Base-by-base conservation (phyloP, 176 grass and related monocot genomes). In the Avena atlantica region DNA sequence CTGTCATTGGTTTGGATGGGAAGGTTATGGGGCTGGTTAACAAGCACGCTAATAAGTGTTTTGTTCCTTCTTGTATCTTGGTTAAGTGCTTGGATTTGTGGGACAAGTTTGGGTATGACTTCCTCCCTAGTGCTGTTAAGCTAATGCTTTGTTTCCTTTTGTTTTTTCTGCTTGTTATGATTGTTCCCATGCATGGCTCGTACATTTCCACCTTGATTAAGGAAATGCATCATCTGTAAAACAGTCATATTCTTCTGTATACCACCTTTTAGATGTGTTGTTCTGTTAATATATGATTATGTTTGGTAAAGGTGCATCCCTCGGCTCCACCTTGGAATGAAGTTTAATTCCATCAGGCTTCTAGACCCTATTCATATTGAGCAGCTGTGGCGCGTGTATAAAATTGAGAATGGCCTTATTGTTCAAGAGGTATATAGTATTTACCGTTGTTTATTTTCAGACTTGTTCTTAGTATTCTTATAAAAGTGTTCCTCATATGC, bases 311-410 rank as follows among this genome's bases (percentile, higher is more conserved):
- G 60, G 56, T 69, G 78, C 75, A 68, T 60, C 72, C 81, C 64
- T 72, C 70, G 75, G n/a, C 82, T 67, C 60, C 75, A 56, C 20
- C 87, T 71, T 89, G 81, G 56, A 61, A 53, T 78, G 78, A 64
- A 62, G 75, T 31, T 81, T 66, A 48, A 7, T 24, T 24, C 60
- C 21, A 66, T 81, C 21, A 29, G 49, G 15, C 47, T 66, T 81
- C 61, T 50, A 29, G 42, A 81, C 21, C n/a, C 59, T 50, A 4
- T 47, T 66, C 45, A 65, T 27, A 5, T 50, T 5, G 44, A 81
- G 23, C 47, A 14, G 78, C 49, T 81, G 62, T 29, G 16, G 42
- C 21, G 12, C 12, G 19, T 50, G 13, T 48, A 47, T 29, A 48
- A 64, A 60, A 81, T 50, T 31, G 60, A 65, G 14, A 8, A 48